Base-by-base conservation (phyloP, 306 rosid species). In the Mimosa bimucronata region DNA sequence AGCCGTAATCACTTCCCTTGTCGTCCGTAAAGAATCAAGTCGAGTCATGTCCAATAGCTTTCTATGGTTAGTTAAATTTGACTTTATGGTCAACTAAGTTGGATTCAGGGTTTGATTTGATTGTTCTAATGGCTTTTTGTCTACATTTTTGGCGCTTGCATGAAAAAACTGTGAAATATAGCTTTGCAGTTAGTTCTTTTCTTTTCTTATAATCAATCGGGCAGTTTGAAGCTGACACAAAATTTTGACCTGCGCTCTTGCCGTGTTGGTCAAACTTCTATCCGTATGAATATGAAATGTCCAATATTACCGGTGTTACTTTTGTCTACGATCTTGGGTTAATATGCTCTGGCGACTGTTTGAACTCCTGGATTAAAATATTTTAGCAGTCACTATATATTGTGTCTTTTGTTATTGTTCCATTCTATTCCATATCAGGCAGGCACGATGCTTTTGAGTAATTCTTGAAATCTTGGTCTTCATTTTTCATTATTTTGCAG, bases 401-500 rank as follows among this genome's bases (percentile, higher is more conserved):
- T 10, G 6, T 71, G n/a, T 61, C 25, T 21, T 70, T 74, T 4
- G 55, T 15, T 77, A 11, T 11, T 25, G n/a, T 18, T 25, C 45
- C 31, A 13, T 70, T 76, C 6, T 53, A 16, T 76, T 73, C n/a
- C 25, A 10, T 29, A 21, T 21, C 61, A 52, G 57, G 76, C 37
- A 48, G n/a, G n/a, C n/a, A 52, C 21, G 46, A 69, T 64, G 78
- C 69, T 88, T 55, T 69, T 50, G 46, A 67, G 80, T 68, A 75
- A 15, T 46, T 55, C 12, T 38, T 52, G 77, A 66, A 18, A 77
- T 23, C 57, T 29, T 23, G 76, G 10, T 77, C 62, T 75, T 58
- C 26, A 9, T 12, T 80, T 71, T 75, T 64, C 26, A 9, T 75
- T 82, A 71, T 66, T 78, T 82, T 84, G 89, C 93, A 94, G 98